Evolutionary conservation across 2,329 filamentous ascomycete genomes (phyloP), one percentile per base, ranked within the genome.

Genomic region (Coleophoma crateriformis): DNA sequence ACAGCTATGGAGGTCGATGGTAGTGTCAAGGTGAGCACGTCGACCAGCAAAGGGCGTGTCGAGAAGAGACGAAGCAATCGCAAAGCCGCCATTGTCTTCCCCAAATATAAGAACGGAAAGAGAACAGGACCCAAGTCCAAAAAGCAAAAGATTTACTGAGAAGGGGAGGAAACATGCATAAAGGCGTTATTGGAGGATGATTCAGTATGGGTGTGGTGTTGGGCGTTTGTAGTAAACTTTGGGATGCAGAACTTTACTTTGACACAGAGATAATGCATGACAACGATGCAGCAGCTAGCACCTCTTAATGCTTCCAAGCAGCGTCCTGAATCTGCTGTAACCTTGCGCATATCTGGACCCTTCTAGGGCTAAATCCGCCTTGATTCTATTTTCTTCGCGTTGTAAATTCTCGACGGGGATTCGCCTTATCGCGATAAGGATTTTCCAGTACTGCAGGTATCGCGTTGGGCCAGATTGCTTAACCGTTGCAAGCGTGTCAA

Each of bases 51-150:
- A 68, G 76, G 73, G 64, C 74, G 76, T 58, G 70, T 82, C 48
- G 72, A 76, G 65, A 85, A 83, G 73, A 73, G 75, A 62, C 75
- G 70, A 58, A 56, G 50, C 46, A 59, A 58, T 46, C 58, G 60
- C n/a, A 80, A 76, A 65, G 79, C 75, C 57, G 71, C 74, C 38
- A 83, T 85, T 52, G 78, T 82, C 19, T 85, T 85, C 54, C 73
- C 73, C 47, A 81, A 75, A 60, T 82, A 77, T 62, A 75, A 75
- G 53, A 75, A 80, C 50, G 72, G 73, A 54, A 65, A 71, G 55
- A 70, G 67, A 48, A 68, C 68, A 55, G 74, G 71, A 61, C 76
- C 72, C 32, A 57, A 54, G 39, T 44, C 52, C 3, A 60, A 54
- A 48, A 54, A 47, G 15, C 58, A 61, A 47, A 56, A 61, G 39